Percentiles rank a stretch among this genome's conserved stretches.
These are phyloP conservation scores for Cryptococcus sp. DNA, from an alignment of 1,284 basidiomycete species.

Conservation along the genomic window DNA sequence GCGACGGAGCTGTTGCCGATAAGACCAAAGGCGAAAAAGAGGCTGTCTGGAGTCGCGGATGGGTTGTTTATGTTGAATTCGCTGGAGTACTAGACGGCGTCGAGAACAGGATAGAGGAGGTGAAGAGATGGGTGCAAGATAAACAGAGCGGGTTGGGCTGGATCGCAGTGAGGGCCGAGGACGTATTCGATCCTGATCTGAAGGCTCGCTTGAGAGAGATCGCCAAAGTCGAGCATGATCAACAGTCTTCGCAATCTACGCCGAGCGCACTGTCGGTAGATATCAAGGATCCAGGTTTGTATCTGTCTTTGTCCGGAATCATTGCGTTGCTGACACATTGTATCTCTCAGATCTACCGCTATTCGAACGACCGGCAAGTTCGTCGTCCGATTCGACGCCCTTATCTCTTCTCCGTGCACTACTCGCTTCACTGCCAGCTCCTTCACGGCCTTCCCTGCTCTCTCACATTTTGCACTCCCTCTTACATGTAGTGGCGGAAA, in stretches of 20 bases:
- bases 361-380: constrained; percentile 26
- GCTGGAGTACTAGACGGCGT: constrained; percentile 22
- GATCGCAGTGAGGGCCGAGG: constrained; percentile 41
- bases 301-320: background rate
- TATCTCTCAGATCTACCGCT: constrained; percentile 24
- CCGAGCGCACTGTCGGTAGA: constrained; percentile 14
- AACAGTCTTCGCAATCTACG: background rate
- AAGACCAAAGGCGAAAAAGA: constrained; percentile 37
- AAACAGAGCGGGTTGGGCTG: constrained; percentile 25
- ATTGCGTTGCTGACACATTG: background rate
- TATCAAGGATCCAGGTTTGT: constrained; percentile 32
- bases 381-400: constrained; percentile 52
- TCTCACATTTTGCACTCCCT: constrained; percentile 68
- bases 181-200: constrained; percentile 39
- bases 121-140: constrained; percentile 24
- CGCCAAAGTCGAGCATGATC: background rate
- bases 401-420: constrained; percentile 61
- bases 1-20: constrained; percentile 23
- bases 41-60: constrained; percentile 41
- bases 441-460: constrained; percentile 68
- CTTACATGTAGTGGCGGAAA: constrained; percentile 65
- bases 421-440: constrained; percentile 70
- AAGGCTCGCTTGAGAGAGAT: constrained; percentile 9
- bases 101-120: constrained; percentile 20
- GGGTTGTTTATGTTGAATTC: constrained; percentile 50